Evolutionary conservation across 2,329 filamentous ascomycete species (phyloP).

Genomic region (Ophiostoma piceae): DNA sequence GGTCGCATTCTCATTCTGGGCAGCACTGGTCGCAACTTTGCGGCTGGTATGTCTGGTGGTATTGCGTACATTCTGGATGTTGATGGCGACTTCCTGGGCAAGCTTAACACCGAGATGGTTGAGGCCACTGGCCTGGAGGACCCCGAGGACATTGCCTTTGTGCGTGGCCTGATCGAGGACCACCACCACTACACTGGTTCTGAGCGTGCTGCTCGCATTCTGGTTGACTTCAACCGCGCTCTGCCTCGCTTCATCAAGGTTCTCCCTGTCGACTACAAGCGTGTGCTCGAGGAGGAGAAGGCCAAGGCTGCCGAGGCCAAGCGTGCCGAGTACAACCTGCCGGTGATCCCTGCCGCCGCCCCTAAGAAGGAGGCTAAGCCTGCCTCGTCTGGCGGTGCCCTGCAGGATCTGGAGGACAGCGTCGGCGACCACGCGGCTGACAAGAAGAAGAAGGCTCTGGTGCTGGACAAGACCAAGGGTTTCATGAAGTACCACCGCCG

Average conservation of each 20-base stretch:
- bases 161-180: constrained; percentile 88
- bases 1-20: constrained; percentile 84
- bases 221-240: constrained; percentile 92
- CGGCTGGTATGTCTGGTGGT: constrained; percentile 96
- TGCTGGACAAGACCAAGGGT: constrained; percentile 94
- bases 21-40: constrained; percentile 90
- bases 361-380: constrained; percentile 49
- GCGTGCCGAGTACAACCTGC: constrained; percentile 53
- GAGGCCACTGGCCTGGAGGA: constrained; percentile 81
- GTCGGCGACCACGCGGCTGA: constrained; percentile 72
- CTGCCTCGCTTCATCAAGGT: constrained; percentile 90
- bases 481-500: constrained; percentile 97
- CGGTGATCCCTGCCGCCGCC: constrained; percentile 46
- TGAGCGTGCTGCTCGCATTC: constrained; percentile 83
- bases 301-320: constrained; percentile 80
- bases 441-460: constrained; percentile 77
- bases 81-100: constrained; percentile 80
- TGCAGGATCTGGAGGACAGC: constrained; percentile 85
- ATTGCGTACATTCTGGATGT: constrained; percentile 93
- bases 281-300: constrained; percentile 79
- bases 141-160: constrained; percentile 79
- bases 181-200: constrained; percentile 98
- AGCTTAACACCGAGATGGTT: constrained; percentile 98
- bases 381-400: constrained; percentile 36
- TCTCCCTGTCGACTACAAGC: constrained; percentile 92